Evolutionary conservation across 305 asterid species (phyloP).

Genomic region (Solanum hybrid): DNA sequence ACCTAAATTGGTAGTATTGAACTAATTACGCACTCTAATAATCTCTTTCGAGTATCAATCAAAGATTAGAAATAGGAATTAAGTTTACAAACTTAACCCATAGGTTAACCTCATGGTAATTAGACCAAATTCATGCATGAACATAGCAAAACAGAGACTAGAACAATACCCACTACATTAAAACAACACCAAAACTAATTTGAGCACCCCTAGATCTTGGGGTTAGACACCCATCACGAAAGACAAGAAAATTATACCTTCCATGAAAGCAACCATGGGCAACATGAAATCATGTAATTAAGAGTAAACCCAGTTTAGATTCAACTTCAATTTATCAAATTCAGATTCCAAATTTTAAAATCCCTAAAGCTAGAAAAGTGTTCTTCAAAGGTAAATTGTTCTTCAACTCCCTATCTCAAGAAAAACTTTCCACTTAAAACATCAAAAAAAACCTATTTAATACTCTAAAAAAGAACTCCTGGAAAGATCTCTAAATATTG

Average conservation of each 20-base stretch:
- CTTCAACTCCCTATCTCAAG: too few relatives aligned
- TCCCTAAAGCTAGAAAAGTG: neutral
- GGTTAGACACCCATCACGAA: too few relatives aligned
- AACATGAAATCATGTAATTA: too few relatives aligned
- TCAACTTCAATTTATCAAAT: neutral
- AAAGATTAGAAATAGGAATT: neutral
- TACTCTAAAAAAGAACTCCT: too few relatives aligned
- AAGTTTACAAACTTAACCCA: neutral
- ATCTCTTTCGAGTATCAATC: neutral
- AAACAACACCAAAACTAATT: neutral
- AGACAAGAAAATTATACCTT: too few relatives aligned
- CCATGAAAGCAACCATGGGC: too few relatives aligned
- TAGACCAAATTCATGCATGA: neutral
- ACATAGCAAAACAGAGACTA: neutral
- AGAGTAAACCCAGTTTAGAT: neutral
- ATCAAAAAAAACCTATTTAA: too few relatives aligned
- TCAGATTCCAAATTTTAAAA: neutral
- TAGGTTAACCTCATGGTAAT: neutral
- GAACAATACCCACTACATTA: neutral
- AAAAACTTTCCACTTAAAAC: too few relatives aligned
- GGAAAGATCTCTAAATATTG: too few relatives aligned
- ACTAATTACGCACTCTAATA: too few relatives aligned
- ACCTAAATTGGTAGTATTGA: too few relatives aligned
- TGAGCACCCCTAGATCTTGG: neutral
- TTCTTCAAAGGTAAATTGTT: too few relatives aligned